Conservation (phyloP, 768 basidiomycete species). For the Scleroderma bovista region DNA sequence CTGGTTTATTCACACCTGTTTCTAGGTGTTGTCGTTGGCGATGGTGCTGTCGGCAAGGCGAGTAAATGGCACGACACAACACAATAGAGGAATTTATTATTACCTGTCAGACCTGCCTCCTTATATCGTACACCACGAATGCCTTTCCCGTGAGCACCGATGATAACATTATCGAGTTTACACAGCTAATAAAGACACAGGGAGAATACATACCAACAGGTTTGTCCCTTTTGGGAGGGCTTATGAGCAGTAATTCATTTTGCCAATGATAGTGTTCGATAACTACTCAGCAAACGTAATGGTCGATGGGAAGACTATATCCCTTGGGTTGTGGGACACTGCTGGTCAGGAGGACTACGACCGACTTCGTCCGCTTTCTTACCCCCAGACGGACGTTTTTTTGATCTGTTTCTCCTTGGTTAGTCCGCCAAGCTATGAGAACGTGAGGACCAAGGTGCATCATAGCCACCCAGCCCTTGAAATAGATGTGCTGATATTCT, state of each 20-base stretch:
- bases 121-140: slow-evolving; percentile 99
- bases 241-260: background rate
- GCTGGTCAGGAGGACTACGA: slow-evolving; percentile 99
- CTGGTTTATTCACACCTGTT: slow-evolving; percentile 26
- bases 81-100: slow-evolving; percentile 10
- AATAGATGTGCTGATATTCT: slow-evolving; percentile 9
- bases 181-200: slow-evolving; percentile 36
- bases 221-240: slow-evolving; percentile 23
- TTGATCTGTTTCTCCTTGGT: slow-evolving; percentile 99
- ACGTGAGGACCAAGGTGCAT: slow-evolving; percentile 93
- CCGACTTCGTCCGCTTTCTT: slow-evolving; percentile 93
- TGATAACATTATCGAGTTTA: slow-evolving; percentile 9
- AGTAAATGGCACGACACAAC: slow-evolving; percentile 19
- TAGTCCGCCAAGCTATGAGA: slow-evolving; percentile 96
- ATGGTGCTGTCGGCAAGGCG: slow-evolving; percentile 98
- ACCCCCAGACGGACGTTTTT: slow-evolving; percentile 99
- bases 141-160: slow-evolving; percentile 76
- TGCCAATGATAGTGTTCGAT: slow-evolving; percentile 71
- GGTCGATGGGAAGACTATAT: slow-evolving; percentile 98
- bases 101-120: slow-evolving; percentile 78
- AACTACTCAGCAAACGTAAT: slow-evolving; percentile 99
- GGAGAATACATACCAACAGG: slow-evolving; percentile 97
- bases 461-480: background rate
- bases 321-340: slow-evolving; percentile 99
- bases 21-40: slow-evolving; percentile 94